Conservation (phyloP, 1,284 basidiomycete genomes). For the Apiotrichum akiyoshidainum region DNA sequence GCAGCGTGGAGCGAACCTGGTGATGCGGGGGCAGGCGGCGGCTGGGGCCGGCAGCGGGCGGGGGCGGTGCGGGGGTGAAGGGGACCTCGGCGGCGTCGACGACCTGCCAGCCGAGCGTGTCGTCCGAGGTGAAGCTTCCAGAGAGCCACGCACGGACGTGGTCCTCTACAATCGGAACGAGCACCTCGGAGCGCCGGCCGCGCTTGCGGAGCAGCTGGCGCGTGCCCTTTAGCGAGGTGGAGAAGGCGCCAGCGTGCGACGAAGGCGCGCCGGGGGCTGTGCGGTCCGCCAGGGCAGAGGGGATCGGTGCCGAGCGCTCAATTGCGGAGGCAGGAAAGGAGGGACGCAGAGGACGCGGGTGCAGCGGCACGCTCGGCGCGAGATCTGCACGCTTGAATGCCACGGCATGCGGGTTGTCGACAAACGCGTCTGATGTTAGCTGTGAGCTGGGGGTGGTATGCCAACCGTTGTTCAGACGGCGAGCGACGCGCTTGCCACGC, state of each 20-base stretch:
- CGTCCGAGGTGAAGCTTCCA: slow-evolving; percentile 22
- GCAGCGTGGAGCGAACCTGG: slow-evolving; percentile 24
- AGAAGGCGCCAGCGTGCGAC: slow-evolving; percentile 29
- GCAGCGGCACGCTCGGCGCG: slow-evolving; percentile 40
- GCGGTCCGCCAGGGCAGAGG: slow-evolving; percentile 7
- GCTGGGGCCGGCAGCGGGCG: neutral
- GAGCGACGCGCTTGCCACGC: slow-evolving; percentile 40
- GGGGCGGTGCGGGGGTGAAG: slow-evolving; percentile 3
- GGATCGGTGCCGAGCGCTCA: slow-evolving; percentile 28
- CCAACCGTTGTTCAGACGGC: slow-evolving; percentile 48
- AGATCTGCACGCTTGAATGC: slow-evolving; percentile 36
- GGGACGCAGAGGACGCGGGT: slow-evolving; percentile 28
- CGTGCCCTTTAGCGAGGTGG: slow-evolving; percentile 46
- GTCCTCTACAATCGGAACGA: slow-evolving; percentile 37
- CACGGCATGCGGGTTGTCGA: slow-evolving; percentile 45
- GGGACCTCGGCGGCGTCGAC: slow-evolving; percentile 26
- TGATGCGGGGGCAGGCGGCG: slow-evolving; percentile 34
- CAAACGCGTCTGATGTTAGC: slow-evolving; percentile 31
- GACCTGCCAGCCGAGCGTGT: slow-evolving; percentile 28
- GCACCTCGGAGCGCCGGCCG: slow-evolving; percentile 38
- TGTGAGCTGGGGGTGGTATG: neutral
- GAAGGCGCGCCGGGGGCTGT: slow-evolving; percentile 11
- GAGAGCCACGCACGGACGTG: slow-evolving; percentile 41
- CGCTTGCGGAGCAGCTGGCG: slow-evolving; percentile 40
- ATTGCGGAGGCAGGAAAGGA: slow-evolving; percentile 34